Percentiles rank a stretch among this genome's conserved stretches.
Conservation (phyloP, 495 filamentous ascomycete genomes). For the Annulohypoxylon maeteangense region DNA sequence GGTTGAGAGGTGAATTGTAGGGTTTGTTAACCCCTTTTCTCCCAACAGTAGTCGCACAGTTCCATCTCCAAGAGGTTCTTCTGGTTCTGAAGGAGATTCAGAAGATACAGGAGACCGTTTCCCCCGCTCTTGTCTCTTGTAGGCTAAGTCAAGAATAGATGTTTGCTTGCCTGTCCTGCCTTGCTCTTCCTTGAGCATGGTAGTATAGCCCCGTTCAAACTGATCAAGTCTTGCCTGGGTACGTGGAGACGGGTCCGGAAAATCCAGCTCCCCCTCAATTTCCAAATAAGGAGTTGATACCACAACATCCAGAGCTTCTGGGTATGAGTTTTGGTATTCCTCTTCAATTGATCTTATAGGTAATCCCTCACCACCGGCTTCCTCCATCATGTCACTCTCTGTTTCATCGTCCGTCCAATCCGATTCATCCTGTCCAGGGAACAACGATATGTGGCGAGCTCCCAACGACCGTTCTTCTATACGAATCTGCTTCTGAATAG, state of each 20-base stretch:
- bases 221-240: not conserved
- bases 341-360: slow-evolving; percentile 27
- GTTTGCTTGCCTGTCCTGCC: slow-evolving; percentile 3
- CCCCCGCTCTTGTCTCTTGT: not conserved
- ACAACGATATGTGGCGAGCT: slow-evolving; percentile 2
- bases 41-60: not conserved
- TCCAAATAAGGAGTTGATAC: not conserved
- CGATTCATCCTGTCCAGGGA: slow-evolving; percentile 19
- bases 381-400: not conserved
- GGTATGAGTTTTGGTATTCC: not conserved
- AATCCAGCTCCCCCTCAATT: not conserved
- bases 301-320: not conserved
- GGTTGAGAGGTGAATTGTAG: not conserved
- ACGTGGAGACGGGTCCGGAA: slow-evolving; percentile 8
- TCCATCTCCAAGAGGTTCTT: no score
- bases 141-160: not conserved
- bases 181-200: not conserved
- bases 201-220: not conserved
- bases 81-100: not conserved
- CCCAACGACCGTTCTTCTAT: slow-evolving; percentile 16
- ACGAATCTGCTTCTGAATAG: slow-evolving; percentile 21
- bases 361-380: not conserved
- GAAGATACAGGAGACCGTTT: not conserved
- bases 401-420: slow-evolving; percentile 9
- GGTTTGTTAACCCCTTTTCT: not conserved